phyloP scores from a whole-genome alignment of 805 yeast genomes.

The Metschnikowia rubicola region DNA sequence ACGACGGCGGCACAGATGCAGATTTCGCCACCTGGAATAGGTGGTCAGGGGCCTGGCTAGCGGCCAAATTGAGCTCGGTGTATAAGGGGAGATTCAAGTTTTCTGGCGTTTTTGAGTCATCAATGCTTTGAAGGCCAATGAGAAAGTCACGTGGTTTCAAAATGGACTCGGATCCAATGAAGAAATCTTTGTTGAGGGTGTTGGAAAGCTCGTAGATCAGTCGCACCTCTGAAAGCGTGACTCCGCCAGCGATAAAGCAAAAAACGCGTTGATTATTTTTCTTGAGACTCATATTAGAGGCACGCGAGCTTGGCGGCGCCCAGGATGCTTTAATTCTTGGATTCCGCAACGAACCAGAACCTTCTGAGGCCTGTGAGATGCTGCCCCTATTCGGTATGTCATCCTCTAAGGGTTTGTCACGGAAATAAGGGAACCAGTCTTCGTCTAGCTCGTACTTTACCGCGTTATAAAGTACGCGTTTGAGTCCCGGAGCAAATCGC shows the following conservation, averaged over 20 bases:
- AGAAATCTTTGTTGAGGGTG: slow-evolving; percentile 64
- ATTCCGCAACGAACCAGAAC: slow-evolving; percentile 15
- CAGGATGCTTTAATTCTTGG: slow-evolving; percentile 20
- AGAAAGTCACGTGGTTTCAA: slow-evolving; percentile 53
- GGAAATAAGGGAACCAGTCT: slow-evolving; percentile 64
- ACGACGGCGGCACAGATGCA: background rate
- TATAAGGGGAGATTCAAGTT: slow-evolving; percentile 36
- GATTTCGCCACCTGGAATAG: slow-evolving; percentile 14
- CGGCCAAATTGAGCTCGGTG: slow-evolving; percentile 11
- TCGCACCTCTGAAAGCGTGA: slow-evolving; percentile 78
- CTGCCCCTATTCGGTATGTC: slow-evolving; percentile 27
- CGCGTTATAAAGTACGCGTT: slow-evolving; percentile 52
- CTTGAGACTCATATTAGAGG: slow-evolving; percentile 9
- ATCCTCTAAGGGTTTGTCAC: slow-evolving; percentile 65
- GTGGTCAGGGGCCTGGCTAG: slow-evolving; percentile 17
- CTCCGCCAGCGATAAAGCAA: slow-evolving; percentile 85
- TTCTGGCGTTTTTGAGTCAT: slow-evolving; percentile 32
- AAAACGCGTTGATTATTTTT: slow-evolving; percentile 60
- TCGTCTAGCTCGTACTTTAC: slow-evolving; percentile 53
- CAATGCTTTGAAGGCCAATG: slow-evolving; percentile 41
- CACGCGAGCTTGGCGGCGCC: slow-evolving; percentile 19
- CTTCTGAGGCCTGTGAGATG: background rate
- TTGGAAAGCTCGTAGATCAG: slow-evolving; percentile 67
- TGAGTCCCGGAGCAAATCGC: slow-evolving; percentile 68
- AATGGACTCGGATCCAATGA: slow-evolving; percentile 26